Evolutionary conservation across 192 early-diverging fungal species (phyloP).

Genomic region (Gigaspora rosea): DNA sequence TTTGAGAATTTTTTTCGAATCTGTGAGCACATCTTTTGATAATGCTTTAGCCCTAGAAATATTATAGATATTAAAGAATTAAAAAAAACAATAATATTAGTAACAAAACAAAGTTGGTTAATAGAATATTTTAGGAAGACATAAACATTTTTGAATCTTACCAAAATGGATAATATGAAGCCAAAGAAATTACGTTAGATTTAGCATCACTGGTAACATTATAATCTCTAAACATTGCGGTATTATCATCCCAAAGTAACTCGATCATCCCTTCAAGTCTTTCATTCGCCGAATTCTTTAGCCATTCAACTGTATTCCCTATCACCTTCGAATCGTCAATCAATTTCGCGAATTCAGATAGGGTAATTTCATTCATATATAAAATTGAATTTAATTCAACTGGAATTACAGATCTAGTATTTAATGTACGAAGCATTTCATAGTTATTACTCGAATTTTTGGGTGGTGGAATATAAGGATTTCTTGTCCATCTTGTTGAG

Average conservation of each 20-base stretch:
- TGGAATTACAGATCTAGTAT: constrained; percentile 61
- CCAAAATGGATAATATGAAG: constrained; percentile 69
- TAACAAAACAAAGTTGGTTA: too few species aligned
- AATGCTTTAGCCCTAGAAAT: constrained; percentile 31
- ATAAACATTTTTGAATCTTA: constrained; percentile 30
- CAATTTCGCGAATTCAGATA: constrained; percentile 37
- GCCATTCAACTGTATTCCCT: constrained; percentile 26
- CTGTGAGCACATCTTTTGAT: constrained; percentile 27
- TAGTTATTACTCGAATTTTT: constrained; percentile 11
- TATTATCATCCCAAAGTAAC: constrained; percentile 54
- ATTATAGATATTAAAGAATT: too few species aligned
- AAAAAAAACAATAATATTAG: constrained; percentile 2
- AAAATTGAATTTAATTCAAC: constrained; percentile 73
- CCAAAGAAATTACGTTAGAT: constrained; percentile 47
- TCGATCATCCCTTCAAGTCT: constrained; percentile 51
- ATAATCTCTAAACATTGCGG: constrained; percentile 58
- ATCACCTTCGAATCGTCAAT: constrained; percentile 19
- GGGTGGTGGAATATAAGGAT: constrained; percentile 25
- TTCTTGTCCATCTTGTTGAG: constrained; percentile 57
- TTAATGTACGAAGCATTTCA: constrained; percentile 51
- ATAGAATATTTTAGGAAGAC: not conserved
- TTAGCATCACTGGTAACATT: constrained; percentile 43
- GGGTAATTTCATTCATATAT: constrained; percentile 54
- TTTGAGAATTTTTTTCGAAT: constrained; percentile 33
- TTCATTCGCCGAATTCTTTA: constrained; percentile 38